Evolutionary conservation across 345 rosid genomes (phyloP).

Genomic region (Triadica sebifera): DNA sequence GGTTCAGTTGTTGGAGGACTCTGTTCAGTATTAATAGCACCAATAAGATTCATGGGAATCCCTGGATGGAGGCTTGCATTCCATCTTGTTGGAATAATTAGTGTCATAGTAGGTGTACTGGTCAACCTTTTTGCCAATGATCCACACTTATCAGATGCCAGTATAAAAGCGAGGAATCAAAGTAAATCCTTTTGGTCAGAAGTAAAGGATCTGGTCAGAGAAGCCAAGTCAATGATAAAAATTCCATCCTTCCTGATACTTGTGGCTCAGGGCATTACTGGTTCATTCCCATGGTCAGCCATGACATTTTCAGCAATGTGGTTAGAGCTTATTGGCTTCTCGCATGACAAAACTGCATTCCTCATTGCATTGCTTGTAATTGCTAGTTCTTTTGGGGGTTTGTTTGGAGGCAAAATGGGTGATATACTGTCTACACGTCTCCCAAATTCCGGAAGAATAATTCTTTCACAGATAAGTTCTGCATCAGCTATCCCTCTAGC

Average conservation of each 20-base stretch:
- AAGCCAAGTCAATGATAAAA: constrained; percentile 57
- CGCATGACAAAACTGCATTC: constrained; percentile 65
- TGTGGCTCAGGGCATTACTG: constrained; percentile 84
- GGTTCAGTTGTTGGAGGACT: constrained; percentile 85
- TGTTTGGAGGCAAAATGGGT: constrained; percentile 86
- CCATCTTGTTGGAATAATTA: constrained; percentile 70
- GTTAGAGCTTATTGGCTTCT: constrained; percentile 88
- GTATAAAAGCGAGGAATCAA: constrained; percentile 24
- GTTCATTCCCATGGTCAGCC: constrained; percentile 93
- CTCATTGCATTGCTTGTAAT: constrained; percentile 58
- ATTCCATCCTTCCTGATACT: constrained; percentile 78
- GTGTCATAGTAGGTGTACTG: constrained; percentile 64
- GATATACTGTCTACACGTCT: constrained; percentile 56
- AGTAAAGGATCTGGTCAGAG: constrained; percentile 52
- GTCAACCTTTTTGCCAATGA: constrained; percentile 67
- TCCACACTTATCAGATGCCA: constrained; percentile 52
- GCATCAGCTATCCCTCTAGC: constrained; percentile 85
- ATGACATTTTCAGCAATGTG: constrained; percentile 85
- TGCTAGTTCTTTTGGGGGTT: constrained; percentile 77
- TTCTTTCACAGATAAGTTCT: constrained; percentile 84
- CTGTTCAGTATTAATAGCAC: constrained; percentile 66
- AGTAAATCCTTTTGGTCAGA: constrained; percentile 50
- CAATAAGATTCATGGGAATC: constrained; percentile 59
- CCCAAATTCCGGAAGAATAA: constrained; percentile 81
- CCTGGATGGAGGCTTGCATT: constrained; percentile 92